Percentiles rank a stretch among this genome's conserved stretches.
Conservation (phyloP, 805 yeast species). For the Saccharomyces jurei region DNA sequence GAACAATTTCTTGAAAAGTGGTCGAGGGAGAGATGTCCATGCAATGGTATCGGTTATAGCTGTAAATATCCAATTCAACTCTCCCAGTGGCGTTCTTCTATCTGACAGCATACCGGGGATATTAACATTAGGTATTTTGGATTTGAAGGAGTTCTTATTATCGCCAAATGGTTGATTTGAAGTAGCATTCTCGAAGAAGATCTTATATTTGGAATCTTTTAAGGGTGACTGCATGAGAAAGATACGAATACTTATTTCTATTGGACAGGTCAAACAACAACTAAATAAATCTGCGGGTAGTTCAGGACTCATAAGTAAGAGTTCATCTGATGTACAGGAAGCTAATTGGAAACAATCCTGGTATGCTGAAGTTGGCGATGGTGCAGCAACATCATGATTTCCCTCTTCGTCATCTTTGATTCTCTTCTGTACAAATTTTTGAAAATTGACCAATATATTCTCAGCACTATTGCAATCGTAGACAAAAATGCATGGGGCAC, state of each 20-base stretch:
- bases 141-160: conserved; percentile 11
- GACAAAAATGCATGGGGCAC: conserved; percentile 93
- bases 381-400: conserved; percentile 35
- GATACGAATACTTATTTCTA: conserved; percentile 88
- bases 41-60: conserved; percentile 98
- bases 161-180: conserved; percentile 11
- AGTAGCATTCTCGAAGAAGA: conserved; percentile 32
- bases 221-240: conserved; percentile 78
- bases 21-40: conserved; percentile 85
- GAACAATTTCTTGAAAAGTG: conserved; percentile 79
- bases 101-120: conserved; percentile 91
- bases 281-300: conserved; percentile 94
- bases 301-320: conserved; percentile 86
- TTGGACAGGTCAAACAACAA: conserved; percentile 91
- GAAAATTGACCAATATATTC: conserved; percentile 81
- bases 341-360: conserved; percentile 88
- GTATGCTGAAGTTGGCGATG: conserved; percentile 43
- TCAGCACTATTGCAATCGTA: conserved; percentile 95
- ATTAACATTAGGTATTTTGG: conserved; percentile 38
- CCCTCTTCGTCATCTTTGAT: conserved; percentile 75
- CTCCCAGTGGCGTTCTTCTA: conserved; percentile 91
- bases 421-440: conserved; percentile 81
- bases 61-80: conserved; percentile 93
- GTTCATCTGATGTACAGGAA: conserved; percentile 80
- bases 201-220: conserved; percentile 36